phyloP scores from a whole-genome alignment of 2,329 filamentous ascomycete species.

The Pyrenochaeta sp. region DNA sequence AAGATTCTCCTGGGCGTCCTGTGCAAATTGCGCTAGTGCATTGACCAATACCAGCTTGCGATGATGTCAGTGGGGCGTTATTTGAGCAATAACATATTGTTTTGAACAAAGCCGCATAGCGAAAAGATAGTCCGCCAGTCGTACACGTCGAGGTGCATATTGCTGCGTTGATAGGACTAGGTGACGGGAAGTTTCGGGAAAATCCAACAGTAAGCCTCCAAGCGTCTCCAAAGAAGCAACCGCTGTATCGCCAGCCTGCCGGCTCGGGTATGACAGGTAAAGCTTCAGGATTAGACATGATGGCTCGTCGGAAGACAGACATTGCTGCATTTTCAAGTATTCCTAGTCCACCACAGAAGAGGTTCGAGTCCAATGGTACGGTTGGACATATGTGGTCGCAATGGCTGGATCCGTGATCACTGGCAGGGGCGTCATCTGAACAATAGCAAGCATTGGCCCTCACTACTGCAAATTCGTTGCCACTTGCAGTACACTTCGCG shows the following conservation, averaged over 20 bases:
- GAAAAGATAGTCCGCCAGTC: not conserved
- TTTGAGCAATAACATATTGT: slow-evolving; percentile 8
- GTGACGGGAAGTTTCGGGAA: not conserved
- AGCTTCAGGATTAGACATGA: not conserved
- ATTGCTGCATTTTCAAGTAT: not conserved
- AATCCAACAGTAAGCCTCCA: not conserved
- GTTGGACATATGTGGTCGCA: slow-evolving; percentile 2
- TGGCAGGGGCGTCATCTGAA: slow-evolving; percentile 1
- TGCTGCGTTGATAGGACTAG: not conserved
- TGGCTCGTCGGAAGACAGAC: slow-evolving; percentile 1
- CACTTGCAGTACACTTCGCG: slow-evolving; percentile 3
- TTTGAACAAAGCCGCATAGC: slow-evolving; percentile 2
- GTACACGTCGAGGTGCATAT: not conserved
- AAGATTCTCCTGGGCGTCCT: not conserved
- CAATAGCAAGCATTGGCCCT: slow-evolving; percentile 6
- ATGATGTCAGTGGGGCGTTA: not conserved
- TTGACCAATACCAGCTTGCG: slow-evolving; percentile 2
- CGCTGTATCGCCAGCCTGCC: slow-evolving; percentile 5
- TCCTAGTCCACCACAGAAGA: slow-evolving; percentile 5
- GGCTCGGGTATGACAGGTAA: slow-evolving; percentile 1
- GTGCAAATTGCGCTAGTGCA: slow-evolving; percentile 1
- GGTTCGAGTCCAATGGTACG: not conserved
- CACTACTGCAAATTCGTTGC: slow-evolving; percentile 2
- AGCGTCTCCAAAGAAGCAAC: slow-evolving; percentile 5
- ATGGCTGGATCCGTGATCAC: not conserved